phyloP scores from a whole-genome alignment of 768 basidiomycete genomes.

The Leccinum disarticulatum region DNA sequence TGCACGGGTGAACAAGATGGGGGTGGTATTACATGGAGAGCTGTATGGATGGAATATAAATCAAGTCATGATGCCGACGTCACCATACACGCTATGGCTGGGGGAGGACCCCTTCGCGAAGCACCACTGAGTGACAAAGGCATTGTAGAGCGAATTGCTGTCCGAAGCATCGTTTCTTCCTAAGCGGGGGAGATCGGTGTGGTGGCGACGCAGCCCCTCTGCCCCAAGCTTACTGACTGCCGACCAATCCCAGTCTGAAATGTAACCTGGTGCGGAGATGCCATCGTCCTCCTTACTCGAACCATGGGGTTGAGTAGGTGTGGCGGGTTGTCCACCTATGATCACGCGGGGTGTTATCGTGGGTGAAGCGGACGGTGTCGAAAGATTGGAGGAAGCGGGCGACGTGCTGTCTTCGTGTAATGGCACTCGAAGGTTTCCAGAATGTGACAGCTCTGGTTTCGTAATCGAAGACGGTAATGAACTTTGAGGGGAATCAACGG shows the following conservation, averaged over 20 bases:
- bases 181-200: conserved; percentile 7
- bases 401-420: conserved; percentile 21
- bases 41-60: not conserved
- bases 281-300: not conserved
- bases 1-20: not conserved
- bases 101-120: conserved; percentile 51
- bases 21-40: not conserved
- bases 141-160: conserved; percentile 48
- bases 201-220: not conserved
- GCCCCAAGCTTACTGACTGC: not conserved
- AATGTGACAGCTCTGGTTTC: not conserved
- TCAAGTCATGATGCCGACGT: conserved; percentile 23
- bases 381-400: conserved; percentile 29
- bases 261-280: not conserved
- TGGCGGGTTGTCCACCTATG: conserved; percentile 29
- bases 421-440: not conserved
- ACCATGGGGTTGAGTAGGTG: not conserved
- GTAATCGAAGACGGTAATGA: not conserved
- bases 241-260: conserved; percentile 28
- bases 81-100: conserved; percentile 12
- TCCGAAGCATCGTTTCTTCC: conserved; percentile 9
- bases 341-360: conserved; percentile 22
- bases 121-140: conserved; percentile 67
- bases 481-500: not conserved
- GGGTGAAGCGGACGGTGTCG: conserved; percentile 25